A percentile compares a stretch with the other conserved stretches of the same genome.
These are phyloP conservation scores for Pouteria glomerata DNA, from an alignment of 148 eudicot genomes.

Conservation along the genomic window DNA sequence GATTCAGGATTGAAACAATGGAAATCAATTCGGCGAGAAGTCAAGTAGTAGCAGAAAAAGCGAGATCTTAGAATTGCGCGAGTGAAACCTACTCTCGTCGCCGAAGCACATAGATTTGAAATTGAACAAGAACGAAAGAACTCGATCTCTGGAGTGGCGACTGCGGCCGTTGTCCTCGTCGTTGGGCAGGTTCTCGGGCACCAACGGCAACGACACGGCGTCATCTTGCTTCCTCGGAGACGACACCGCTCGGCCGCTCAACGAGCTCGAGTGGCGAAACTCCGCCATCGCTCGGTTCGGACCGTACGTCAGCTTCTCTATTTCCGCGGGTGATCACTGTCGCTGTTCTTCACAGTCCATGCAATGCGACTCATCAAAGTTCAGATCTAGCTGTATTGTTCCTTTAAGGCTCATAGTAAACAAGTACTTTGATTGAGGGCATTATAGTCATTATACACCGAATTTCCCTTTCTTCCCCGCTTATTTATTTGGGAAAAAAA, in stretches of 20 bases:
- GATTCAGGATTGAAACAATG: conserved; percentile 50
- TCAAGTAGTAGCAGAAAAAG: conserved; percentile 37
- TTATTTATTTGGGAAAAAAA: too few species aligned
- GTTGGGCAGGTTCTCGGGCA: conserved; percentile 29
- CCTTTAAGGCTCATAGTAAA: neutral
- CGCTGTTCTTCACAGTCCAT: too few species aligned
- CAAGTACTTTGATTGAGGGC: neutral
- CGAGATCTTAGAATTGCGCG: conserved; percentile 48
- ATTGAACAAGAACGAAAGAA: conserved; percentile 33
- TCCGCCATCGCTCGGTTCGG: conserved; percentile 76
- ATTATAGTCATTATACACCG: neutral
- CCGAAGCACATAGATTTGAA: conserved; percentile 24
- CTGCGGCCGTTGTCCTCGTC: conserved; percentile 36
- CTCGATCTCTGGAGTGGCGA: conserved; percentile 46
- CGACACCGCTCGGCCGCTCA: conserved; percentile 53
- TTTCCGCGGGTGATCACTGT: too few species aligned
- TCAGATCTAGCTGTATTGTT: neutral
- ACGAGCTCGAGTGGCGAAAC: conserved; percentile 80
- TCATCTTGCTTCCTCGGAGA: conserved; percentile 66
- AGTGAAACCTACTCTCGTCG: conserved; percentile 47
- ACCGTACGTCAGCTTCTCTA: conserved; percentile 35
- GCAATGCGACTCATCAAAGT: neutral
- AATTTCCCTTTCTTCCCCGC: neutral
- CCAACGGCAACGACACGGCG: conserved; percentile 46
- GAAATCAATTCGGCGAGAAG: conserved; percentile 46